A percentile compares a stretch with the other conserved stretches of the same genome.
Evolutionary conservation across 768 basidiomycete species (phyloP).

Genomic region (Tricholoma furcatifolium): DNA sequence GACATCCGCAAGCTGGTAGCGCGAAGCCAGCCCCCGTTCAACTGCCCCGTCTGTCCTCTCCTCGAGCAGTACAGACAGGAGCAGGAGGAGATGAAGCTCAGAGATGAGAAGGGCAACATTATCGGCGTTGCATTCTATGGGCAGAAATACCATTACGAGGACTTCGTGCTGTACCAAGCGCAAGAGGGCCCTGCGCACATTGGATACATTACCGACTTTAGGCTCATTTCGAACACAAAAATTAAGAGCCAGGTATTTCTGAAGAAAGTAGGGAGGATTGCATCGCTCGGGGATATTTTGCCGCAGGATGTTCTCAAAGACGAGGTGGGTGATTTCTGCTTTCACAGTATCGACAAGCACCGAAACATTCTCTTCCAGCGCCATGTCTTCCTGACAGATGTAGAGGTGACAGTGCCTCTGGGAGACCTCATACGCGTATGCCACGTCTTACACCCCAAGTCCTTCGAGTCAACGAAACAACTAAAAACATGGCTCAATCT

Average conservation of each 20-base stretch:
- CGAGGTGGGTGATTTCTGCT: constrained; percentile 45
- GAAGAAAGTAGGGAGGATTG: constrained; percentile 50
- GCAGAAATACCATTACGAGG: constrained; percentile 54
- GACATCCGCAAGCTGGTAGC: constrained; percentile 24
- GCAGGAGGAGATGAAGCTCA: constrained; percentile 26
- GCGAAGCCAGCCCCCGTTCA: constrained; percentile 38
- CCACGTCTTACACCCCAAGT: constrained; percentile 40
- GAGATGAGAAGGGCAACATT: constrained; percentile 22
- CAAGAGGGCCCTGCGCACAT: constrained; percentile 53
- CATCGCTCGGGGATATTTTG: constrained; percentile 34
- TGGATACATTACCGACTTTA: constrained; percentile 47
- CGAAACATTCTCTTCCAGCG: constrained; percentile 35
- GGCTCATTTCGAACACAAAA: constrained; percentile 12
- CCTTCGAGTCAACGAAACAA: constrained; percentile 21
- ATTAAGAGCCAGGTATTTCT: constrained; percentile 20
- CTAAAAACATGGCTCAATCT: constrained; percentile 44
- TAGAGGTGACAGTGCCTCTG: constrained; percentile 31
- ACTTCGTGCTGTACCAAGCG: constrained; percentile 55
- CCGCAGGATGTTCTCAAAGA: constrained; percentile 46
- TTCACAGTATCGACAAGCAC: background rate
- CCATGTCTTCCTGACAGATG: constrained; percentile 60
- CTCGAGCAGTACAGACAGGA: constrained; percentile 31
- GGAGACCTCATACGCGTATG: constrained; percentile 46
- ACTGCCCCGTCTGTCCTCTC: constrained; percentile 51
- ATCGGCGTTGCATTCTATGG: constrained; percentile 48